phyloP scores from a whole-genome alignment of 75 land plant species.

The Ceratopteris richardii region DNA sequence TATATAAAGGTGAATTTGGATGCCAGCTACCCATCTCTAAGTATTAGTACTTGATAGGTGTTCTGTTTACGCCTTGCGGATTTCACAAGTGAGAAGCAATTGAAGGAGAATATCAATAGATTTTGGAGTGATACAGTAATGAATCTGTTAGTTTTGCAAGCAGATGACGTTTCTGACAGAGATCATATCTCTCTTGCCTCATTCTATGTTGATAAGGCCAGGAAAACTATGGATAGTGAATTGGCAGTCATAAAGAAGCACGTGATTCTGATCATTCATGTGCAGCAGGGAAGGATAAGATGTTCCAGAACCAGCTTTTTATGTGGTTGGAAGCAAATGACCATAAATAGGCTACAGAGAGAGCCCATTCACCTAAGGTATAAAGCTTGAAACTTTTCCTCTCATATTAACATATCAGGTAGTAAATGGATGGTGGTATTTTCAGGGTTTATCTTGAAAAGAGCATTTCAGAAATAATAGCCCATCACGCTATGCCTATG shows the following conservation, averaged over 20 bases:
- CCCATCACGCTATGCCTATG: slow-evolving; percentile 12
- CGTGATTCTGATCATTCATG: slow-evolving; percentile 15
- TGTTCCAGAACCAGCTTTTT: slow-evolving; percentile 16
- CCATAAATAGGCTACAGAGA: slow-evolving; percentile 16
- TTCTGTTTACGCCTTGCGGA: slow-evolving; percentile 16
- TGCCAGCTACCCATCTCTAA: too few species aligned
- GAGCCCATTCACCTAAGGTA: slow-evolving; percentile 19
- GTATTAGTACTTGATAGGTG: slow-evolving; percentile 5
- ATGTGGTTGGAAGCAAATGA: slow-evolving; percentile 24
- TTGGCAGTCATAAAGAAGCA: background rate
- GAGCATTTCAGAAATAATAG: slow-evolving; percentile 8
- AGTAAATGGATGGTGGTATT: background rate
- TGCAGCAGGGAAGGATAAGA: slow-evolving; percentile 16
- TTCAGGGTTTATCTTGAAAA: slow-evolving; percentile 21
- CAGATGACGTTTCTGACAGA: slow-evolving; percentile 20
- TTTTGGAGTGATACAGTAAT: slow-evolving; percentile 10
- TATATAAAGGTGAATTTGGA: too few species aligned
- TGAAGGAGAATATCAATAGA: slow-evolving; percentile 12
- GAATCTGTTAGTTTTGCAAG: slow-evolving; percentile 14
- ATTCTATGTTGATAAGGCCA: slow-evolving; percentile 13
- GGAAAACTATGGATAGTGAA: background rate
- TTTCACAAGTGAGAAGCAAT: slow-evolving; percentile 21
- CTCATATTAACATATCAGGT: background rate
- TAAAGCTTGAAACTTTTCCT: background rate
- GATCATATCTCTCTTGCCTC: slow-evolving; percentile 17